These are phyloP conservation scores for Rosa hybrid DNA, from an alignment of 331 rosid genomes.

Conservation along the genomic window DNA sequence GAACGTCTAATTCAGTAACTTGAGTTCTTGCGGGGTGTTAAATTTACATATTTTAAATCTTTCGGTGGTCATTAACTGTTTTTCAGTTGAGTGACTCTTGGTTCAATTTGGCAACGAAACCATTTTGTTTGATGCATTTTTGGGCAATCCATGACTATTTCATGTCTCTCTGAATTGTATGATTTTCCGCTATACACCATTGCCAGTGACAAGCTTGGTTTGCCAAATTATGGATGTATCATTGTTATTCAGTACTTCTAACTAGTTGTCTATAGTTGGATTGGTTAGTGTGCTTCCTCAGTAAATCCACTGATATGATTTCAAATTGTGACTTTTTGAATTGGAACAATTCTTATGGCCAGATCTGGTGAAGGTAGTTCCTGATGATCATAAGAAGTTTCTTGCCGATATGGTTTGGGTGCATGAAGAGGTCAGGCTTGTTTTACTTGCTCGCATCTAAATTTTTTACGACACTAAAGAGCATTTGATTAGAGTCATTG, in stretches of 20 bases:
- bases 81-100: background rate
- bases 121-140: background rate
- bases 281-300: background rate
- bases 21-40: background rate
- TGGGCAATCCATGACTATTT: background rate
- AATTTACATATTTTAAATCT: too few species aligned
- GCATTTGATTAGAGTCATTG: background rate
- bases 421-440: conserved; percentile 77
- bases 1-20: background rate
- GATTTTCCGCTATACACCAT: background rate
- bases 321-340: background rate
- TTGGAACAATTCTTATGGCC: conserved; percentile 32
- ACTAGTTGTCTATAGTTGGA: background rate
- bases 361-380: conserved; percentile 92
- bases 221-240: background rate
- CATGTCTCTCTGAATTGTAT: background rate
- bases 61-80: background rate
- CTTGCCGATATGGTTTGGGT: conserved; percentile 87
- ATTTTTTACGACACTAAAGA: background rate
- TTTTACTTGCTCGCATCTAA: conserved; percentile 21
- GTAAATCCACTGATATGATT: background rate
- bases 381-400: conserved; percentile 92
- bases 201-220: background rate
- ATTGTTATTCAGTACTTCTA: background rate
- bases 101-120: background rate